phyloP scores from a whole-genome alignment of 2,329 filamentous ascomycete species.

The Coleophoma cylindrospora region DNA sequence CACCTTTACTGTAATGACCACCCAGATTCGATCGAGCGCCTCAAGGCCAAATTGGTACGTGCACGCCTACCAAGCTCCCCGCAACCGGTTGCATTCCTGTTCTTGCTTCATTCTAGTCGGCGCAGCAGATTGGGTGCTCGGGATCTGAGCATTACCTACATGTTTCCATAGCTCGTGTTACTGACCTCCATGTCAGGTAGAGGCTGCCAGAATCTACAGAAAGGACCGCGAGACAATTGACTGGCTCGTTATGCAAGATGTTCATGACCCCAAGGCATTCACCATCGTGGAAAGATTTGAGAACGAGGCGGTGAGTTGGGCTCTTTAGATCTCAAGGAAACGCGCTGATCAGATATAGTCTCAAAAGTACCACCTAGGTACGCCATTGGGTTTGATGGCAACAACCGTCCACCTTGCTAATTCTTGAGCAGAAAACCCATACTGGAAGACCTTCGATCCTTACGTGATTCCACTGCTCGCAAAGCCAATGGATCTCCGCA shows the following conservation, averaged over 20 bases:
- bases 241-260: constrained; percentile 76
- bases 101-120: too few species aligned
- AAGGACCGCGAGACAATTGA: constrained; percentile 64
- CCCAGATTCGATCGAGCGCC: constrained; percentile 56
- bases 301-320: constrained; percentile 50
- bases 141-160: too few species aligned
- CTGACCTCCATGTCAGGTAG: constrained; percentile 33
- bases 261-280: constrained; percentile 63
- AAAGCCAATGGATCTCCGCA: constrained; percentile 62
- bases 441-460: constrained; percentile 62
- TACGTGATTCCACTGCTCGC: constrained; percentile 67
- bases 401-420: too few species aligned
- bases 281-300: constrained; percentile 72
- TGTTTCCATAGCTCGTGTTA: too few species aligned
- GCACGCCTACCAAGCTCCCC: too few species aligned
- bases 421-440: constrained; percentile 28
- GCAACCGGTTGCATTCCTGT: too few species aligned
- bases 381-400: too few species aligned
- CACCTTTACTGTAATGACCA: constrained; percentile 67
- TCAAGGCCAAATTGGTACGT: constrained; percentile 58
- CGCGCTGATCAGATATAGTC: constrained; percentile 29
- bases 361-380: constrained; percentile 53
- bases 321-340: neutral
- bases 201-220: constrained; percentile 68
- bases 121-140: too few species aligned